Evolutionary conservation across 2,329 filamentous ascomycete species (phyloP), one percentile per base, ranked within the genome.

Genomic region (Stemphylium vesicarium): DNA sequence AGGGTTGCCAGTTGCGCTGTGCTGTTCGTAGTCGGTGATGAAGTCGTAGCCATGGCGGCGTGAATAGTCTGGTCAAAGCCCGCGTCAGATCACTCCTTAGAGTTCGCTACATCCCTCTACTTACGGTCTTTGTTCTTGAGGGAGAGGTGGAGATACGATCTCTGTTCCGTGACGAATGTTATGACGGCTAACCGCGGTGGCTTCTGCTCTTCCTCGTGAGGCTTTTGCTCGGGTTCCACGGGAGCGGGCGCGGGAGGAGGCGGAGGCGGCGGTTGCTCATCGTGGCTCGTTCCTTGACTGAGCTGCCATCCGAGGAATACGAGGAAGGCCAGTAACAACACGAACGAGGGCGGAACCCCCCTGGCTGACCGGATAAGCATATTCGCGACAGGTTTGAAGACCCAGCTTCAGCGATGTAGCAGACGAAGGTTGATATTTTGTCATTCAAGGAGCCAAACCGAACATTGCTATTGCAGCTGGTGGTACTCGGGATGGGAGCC

Each of bases 21-120:
- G 69, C 11, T 66, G 57, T 65, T 78, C 75, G 50, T 73, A 77
- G 57, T 78, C 76, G 53, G 75, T 66, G 50, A 76, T 62, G 50
- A 79, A 62, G 53, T 75, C 75, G 55, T 77, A 75, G 57, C 71
- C 71, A 53, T 79, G 75, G 46, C 73, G 75, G 36, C 70, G 71
- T 0, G 71, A 72, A 43, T 78, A 78, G 50, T 74, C 75, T 77
- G 18, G 8, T 4, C 0, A n/a, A 33, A 10, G 5, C 5, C 16
- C 53, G 38, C 54, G 53, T 63, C 50, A 54, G 48, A n/a, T 24
- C 4, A 15, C 16, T 5, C 16, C 7, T n/a, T 15, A 15, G 22
- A 13, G 29, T 10, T 12, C 13, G 9, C 12, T n/a, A 31, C 16
- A 31, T 33, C 26, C 9, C 33, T 18, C 18, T 4, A 53, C 71